Evolutionary conservation across 2,329 filamentous ascomycete species (phyloP), one percentile per base, ranked within the genome.

Genomic region (Monascus ruber): DNA sequence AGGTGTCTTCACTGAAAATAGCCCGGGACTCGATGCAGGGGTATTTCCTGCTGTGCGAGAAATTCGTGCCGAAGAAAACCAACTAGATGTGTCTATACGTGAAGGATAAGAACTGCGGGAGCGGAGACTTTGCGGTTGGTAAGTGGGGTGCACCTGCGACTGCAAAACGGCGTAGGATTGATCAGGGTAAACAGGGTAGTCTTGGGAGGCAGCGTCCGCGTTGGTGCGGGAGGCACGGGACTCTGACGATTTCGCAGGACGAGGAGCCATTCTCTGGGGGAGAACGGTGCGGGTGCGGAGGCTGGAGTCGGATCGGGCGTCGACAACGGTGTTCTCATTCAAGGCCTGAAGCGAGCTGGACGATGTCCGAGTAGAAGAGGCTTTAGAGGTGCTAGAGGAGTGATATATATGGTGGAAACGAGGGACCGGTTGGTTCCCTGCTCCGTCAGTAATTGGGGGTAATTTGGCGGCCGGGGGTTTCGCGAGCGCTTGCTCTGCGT

Each of bases 151-250:
- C 4, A 63, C 48, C 43, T 69, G 65, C 10, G 54, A 59, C 43
- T 70, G 67, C 26, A 70, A 51, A 24, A 63, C 61, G 34, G 63
- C 63, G 50, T 69, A 69, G 26, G 66, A 69, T 42, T 70, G 68
- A 45, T 70, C 62, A 24, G 68, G 68, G 43, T 70, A 71, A 17
- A 64, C 59, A 3, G 68, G 67, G 32, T 63, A 60, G 34, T 68
- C 63, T 35, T 47, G 33, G 7, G 52, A 36, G 37, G 37, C 41
- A 26, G 41, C 35, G 37, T 60, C 49, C 35, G 41, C 7, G 42
- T 40, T 7, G 40, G 38, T 24, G 32, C 36, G 34, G 47, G 41
- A 34, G 38, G 45, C 33, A 36, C 39, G 27, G 29, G 32, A 6
- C 6, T 11, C 24, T n/a, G 24, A 34, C 11, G 32, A 24, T 8